These are phyloP conservation scores for Bertia moriformis DNA, from an alignment of 2,329 filamentous ascomycete genomes.

Conservation along the genomic window DNA sequence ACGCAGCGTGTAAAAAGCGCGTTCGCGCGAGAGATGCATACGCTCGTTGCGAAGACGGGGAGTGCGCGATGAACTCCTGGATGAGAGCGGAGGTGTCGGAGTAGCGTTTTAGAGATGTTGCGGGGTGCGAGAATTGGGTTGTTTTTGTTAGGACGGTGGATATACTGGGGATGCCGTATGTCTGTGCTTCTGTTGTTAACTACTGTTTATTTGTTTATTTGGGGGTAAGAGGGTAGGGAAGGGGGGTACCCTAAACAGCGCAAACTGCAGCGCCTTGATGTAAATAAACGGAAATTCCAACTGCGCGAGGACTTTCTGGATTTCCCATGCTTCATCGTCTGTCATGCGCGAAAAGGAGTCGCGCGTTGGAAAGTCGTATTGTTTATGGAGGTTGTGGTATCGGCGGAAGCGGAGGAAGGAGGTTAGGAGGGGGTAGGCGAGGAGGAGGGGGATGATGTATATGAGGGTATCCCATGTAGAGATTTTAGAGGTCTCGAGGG, in stretches of 20 bases:
- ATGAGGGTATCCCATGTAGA: too few relatives aligned
- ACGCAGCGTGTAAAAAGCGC: conserved; percentile 46
- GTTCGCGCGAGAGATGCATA: conserved; percentile 42
- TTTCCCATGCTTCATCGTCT: not conserved
- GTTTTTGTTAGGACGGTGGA: conserved; percentile 31
- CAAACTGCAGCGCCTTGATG: conserved; percentile 36
- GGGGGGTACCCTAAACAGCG: conserved; percentile 35
- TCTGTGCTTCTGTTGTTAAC: conserved; percentile 4
- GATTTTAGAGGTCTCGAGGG: too few relatives aligned
- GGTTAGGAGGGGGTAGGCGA: not conserved
- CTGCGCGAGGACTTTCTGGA: conserved; percentile 6
- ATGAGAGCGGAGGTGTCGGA: conserved; percentile 34
- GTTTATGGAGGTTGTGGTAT: not conserved
- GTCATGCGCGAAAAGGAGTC: not conserved
- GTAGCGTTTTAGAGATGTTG: conserved; percentile 34
- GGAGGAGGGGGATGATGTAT: not conserved
- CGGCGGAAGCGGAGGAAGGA: not conserved
- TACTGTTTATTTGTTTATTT: not conserved
- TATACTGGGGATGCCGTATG: conserved; percentile 38
- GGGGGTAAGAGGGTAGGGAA: too few relatives aligned
- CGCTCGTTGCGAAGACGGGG: conserved; percentile 24
- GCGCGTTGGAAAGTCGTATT: not conserved
- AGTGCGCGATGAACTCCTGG: conserved; percentile 27
- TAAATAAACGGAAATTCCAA: conserved; percentile 40
- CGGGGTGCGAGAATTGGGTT: conserved; percentile 26